phyloP scores from a whole-genome alignment of 768 basidiomycete species.

The Zangia roseola region DNA sequence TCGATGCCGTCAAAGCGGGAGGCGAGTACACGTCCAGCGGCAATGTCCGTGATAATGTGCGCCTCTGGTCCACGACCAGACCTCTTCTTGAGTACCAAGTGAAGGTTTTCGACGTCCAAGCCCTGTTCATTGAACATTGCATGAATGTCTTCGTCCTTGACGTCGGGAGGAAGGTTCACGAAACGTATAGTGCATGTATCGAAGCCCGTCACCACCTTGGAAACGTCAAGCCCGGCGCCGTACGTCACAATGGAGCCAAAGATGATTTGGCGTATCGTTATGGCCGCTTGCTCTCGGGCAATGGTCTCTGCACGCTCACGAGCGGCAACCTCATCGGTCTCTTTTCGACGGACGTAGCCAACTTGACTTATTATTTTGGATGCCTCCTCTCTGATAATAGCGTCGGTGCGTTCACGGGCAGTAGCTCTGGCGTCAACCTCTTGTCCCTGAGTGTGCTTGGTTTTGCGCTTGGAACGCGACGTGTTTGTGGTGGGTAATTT shows the following conservation, averaged over 20 bases:
- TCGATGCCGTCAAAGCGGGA: conserved; percentile 45
- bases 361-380: conserved; percentile 39
- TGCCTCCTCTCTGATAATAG: conserved; percentile 38
- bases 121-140: conserved; percentile 45
- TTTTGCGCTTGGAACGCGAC: neutral
- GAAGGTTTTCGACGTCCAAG: conserved; percentile 21
- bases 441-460: conserved; percentile 2
- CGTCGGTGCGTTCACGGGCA: conserved; percentile 9
- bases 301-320: conserved; percentile 2
- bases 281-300: conserved; percentile 35
- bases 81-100: conserved; percentile 16
- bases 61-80: conserved; percentile 35
- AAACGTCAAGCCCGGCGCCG: conserved; percentile 43
- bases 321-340: neutral
- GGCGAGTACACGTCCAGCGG: conserved; percentile 40
- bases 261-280: conserved; percentile 39
- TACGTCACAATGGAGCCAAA: conserved; percentile 45
- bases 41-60: conserved; percentile 38
- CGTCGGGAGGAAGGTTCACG: conserved; percentile 42
- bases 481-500: neutral
- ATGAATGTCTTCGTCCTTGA: conserved; percentile 36
- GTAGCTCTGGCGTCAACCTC: conserved; percentile 12
- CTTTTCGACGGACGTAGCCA: conserved; percentile 30
- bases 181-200: conserved; percentile 47
- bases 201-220: conserved; percentile 43